These are phyloP conservation scores for Arabidopsis suecica DNA, from an alignment of 345 rosid genomes.

Conservation along the genomic window DNA sequence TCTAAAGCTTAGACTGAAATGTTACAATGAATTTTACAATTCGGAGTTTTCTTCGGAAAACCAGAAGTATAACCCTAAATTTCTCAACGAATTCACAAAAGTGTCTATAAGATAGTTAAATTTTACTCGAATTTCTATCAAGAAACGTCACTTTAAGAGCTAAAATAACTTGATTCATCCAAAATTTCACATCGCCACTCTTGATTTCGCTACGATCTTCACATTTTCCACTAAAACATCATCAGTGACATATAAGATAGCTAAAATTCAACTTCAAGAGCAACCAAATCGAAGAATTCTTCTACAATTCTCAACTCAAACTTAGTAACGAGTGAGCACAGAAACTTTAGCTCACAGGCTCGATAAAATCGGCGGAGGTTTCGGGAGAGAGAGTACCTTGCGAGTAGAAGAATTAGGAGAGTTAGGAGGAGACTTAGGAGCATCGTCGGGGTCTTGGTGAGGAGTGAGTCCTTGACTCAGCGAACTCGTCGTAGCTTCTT, in stretches of 20 bases:
- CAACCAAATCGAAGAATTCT: background rate
- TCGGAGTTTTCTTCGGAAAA: no score
- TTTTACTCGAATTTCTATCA: background rate
- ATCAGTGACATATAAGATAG: background rate
- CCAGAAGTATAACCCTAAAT: background rate
- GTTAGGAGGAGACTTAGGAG: slow-evolving; percentile 65
- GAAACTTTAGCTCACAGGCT: background rate
- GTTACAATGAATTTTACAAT: background rate
- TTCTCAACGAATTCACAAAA: background rate
- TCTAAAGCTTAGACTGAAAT: background rate
- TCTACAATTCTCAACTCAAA: background rate
- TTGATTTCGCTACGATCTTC: background rate
- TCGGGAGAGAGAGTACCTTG: slow-evolving; percentile 50
- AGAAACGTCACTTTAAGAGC: background rate
- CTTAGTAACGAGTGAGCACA: slow-evolving; percentile 14
- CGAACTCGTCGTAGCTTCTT: slow-evolving; percentile 59
- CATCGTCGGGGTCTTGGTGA: slow-evolving; percentile 57
- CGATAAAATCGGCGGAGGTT: background rate
- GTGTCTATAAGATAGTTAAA: background rate
- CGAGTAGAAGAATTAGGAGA: slow-evolving; percentile 82
- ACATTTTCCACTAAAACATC: background rate
- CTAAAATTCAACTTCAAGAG: background rate
- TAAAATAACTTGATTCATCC: background rate
- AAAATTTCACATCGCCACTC: background rate
- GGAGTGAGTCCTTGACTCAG: slow-evolving; percentile 63